These are phyloP conservation scores for Rugonectria rugulosa DNA, from an alignment of 2,329 filamentous ascomycete species.

Conservation along the genomic window DNA sequence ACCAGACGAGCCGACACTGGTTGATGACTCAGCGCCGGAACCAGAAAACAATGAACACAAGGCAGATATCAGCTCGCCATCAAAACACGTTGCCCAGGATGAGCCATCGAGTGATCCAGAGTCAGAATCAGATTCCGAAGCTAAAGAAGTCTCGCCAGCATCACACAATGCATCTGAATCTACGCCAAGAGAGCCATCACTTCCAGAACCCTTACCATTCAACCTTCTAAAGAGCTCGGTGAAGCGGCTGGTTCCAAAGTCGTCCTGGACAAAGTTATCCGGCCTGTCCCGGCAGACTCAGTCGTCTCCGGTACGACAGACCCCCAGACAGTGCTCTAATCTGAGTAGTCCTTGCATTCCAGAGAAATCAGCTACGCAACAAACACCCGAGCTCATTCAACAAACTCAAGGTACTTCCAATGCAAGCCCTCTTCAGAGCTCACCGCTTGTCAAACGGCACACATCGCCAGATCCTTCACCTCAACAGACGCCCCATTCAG, in stretches of 20 bases:
- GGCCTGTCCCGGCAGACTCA: constrained; percentile 12
- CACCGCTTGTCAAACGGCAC: neutral
- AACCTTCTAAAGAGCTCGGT: constrained; percentile 33
- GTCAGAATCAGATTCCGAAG: neutral
- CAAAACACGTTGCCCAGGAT: neutral
- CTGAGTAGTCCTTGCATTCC: too few species aligned
- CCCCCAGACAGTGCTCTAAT: too few species aligned
- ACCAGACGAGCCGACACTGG: neutral
- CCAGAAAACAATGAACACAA: neutral
- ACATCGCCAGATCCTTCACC: too few species aligned
- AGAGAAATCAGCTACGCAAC: neutral
- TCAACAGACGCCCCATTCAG: neutral
- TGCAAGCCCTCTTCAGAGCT: neutral
- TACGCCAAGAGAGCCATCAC: neutral
- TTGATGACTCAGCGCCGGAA: neutral
- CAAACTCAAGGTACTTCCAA: neutral
- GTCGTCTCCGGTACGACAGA: constrained; percentile 1
- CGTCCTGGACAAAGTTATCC: constrained; percentile 35
- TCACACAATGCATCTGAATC: neutral
- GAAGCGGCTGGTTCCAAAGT: constrained; percentile 34
- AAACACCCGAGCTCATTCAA: neutral
- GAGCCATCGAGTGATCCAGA: neutral
- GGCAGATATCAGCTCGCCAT: neutral
- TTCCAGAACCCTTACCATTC: constrained; percentile 1
- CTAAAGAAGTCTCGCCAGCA: neutral